Evolutionary conservation across 345 rosid species (phyloP).

Genomic region (Pistacia atlantica): DNA sequence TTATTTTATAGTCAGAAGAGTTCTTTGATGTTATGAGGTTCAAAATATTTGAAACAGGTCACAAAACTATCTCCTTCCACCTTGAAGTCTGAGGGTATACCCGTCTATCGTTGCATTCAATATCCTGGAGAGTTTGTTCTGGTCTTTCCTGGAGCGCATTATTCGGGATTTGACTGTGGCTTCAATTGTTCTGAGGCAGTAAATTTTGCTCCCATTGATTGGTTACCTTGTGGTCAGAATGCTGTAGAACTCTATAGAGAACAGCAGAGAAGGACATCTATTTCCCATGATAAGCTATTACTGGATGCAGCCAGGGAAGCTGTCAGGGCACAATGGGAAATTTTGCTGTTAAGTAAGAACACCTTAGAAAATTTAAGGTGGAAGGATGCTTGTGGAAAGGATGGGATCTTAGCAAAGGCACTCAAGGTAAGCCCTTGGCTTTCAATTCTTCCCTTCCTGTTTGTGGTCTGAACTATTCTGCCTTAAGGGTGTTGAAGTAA

Average conservation of each 20-base stretch:
- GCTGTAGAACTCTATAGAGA: conserved; percentile 54
- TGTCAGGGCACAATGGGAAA: conserved; percentile 60
- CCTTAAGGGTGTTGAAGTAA: neutral
- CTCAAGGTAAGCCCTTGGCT: conserved; percentile 45
- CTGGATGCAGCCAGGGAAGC: conserved; percentile 62
- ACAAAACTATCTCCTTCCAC: conserved; percentile 38
- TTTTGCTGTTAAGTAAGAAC: conserved; percentile 37
- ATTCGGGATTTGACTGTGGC: conserved; percentile 67
- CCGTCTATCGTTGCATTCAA: conserved; percentile 65
- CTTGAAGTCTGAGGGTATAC: conserved; percentile 57
- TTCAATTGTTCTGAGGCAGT: conserved; percentile 67
- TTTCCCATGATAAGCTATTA: conserved; percentile 71
- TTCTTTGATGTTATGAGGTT: neutral
- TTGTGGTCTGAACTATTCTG: conserved; percentile 5
- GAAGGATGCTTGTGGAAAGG: conserved; percentile 53
- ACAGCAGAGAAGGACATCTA: conserved; percentile 41
- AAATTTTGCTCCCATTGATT: conserved; percentile 70
- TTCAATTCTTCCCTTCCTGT: neutral
- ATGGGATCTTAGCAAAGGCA: conserved; percentile 56
- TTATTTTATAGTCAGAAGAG: neutral
- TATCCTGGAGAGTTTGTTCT: conserved; percentile 73
- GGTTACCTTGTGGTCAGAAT: conserved; percentile 72
- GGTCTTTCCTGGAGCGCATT: conserved; percentile 60
- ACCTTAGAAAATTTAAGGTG: conserved; percentile 43
- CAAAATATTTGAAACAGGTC: conserved; percentile 40